Evolutionary conservation across 208 protist genomes (phyloP).

Genomic region (Crithidia sp.): DNA sequence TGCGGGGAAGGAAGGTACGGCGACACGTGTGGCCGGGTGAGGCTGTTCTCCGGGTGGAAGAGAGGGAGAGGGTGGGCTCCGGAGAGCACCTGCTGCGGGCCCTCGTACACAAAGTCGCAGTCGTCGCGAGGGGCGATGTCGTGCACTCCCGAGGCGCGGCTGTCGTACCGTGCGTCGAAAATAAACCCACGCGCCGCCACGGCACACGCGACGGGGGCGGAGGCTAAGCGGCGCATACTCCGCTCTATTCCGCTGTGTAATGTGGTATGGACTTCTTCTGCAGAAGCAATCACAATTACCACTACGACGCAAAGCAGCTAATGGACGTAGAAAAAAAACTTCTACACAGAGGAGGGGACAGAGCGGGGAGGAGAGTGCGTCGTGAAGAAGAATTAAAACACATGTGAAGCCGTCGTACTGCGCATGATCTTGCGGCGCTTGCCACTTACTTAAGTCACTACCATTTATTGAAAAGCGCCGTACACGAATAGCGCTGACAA

Average conservation of each 20-base stretch:
- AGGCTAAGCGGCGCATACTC: constrained; percentile 11
- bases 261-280: too few species aligned
- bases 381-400: too few species aligned
- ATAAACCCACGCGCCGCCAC: constrained; percentile 30
- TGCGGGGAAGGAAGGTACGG: constrained; percentile 90
- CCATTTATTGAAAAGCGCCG: not conserved
- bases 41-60: constrained; percentile 69
- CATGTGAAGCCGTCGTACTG: too few species aligned
- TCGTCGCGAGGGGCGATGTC: constrained; percentile 83
- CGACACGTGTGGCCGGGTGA: constrained; percentile 80
- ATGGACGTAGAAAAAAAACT: too few species aligned
- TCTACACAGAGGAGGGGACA: too few species aligned
- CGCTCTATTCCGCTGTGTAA: too few species aligned
- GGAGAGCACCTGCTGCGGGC: constrained; percentile 66
- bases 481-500: too few species aligned
- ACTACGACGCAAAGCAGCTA: too few species aligned
- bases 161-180: constrained; percentile 80
- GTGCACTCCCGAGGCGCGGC: constrained; percentile 76
- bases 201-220: not conserved
- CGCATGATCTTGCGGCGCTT: too few species aligned
- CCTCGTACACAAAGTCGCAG: constrained; percentile 79
- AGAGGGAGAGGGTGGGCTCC: constrained; percentile 89
- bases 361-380: too few species aligned
- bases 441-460: too few species aligned
- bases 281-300: too few species aligned